Conservation (phyloP, 768 basidiomycete species). For the Boletus subparvulus region DNA sequence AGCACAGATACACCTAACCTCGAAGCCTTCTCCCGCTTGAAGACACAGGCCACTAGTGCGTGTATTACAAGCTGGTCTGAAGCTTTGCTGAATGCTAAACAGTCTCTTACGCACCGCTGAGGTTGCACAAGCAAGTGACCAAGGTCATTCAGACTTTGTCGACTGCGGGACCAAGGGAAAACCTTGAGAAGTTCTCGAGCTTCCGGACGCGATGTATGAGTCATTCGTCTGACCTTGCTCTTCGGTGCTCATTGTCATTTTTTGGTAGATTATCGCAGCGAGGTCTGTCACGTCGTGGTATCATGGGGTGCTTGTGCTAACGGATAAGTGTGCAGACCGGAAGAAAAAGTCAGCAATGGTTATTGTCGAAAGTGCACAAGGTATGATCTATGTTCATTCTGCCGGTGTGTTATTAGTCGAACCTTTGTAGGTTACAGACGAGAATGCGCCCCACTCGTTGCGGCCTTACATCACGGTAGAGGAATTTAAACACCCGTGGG, state of each 20-base stretch:
- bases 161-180: conserved; percentile 59
- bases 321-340: conserved; percentile 52
- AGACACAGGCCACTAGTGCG: conserved; percentile 40
- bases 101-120: conserved; percentile 59
- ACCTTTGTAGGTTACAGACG: conserved; percentile 54
- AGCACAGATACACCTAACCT: conserved; percentile 78
- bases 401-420: conserved; percentile 1
- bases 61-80: background rate
- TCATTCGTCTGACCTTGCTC: background rate
- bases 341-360: conserved; percentile 74
- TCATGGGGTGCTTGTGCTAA: conserved; percentile 14
- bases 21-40: conserved; percentile 41
- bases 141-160: conserved; percentile 67
- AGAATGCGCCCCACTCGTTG: conserved; percentile 59
- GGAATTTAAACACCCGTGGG: conserved; percentile 82
- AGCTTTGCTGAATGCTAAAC: conserved; percentile 5
- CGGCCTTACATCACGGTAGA: conserved; percentile 57
- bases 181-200: conserved; percentile 64
- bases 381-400: conserved; percentile 34
- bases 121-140: conserved; percentile 56
- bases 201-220: conserved; percentile 72
- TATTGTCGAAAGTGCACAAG: conserved; percentile 63
- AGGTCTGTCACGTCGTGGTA: conserved; percentile 42
- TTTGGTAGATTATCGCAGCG: conserved; percentile 67
- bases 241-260: conserved; percentile 8